phyloP scores from a whole-genome alignment of 306 rosid species.

The Crotalaria pallida region DNA sequence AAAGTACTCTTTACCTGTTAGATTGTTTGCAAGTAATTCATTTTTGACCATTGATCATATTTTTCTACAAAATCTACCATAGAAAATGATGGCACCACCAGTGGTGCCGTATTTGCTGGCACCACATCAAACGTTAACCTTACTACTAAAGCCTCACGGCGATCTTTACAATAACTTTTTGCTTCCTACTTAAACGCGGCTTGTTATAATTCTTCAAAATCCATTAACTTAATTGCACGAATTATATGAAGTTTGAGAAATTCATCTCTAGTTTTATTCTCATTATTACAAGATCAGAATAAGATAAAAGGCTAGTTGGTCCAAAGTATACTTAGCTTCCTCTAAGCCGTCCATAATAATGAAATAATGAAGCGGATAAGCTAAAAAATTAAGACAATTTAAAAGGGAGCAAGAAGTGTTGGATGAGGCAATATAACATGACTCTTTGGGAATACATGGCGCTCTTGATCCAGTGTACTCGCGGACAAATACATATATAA shows the following conservation, averaged over 20 bases:
- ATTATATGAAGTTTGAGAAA: neutral
- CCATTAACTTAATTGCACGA: neutral
- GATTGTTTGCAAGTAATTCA: too few species aligned
- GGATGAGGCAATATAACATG: neutral
- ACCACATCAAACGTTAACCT: too few species aligned
- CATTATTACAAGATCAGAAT: neutral
- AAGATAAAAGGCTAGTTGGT: constrained; percentile 3
- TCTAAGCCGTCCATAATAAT: constrained; percentile 21
- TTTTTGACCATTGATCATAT: too few species aligned
- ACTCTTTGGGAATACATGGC: constrained; percentile 15
- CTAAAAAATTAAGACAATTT: constrained; percentile 4
- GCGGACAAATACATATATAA: constrained; percentile 22
- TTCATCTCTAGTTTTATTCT: neutral
- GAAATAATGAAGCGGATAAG: constrained; percentile 10
- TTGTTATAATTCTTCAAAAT: neutral
- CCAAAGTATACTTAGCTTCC: neutral
- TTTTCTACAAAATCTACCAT: too few species aligned
- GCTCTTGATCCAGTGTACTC: constrained; percentile 23
- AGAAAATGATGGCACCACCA: too few species aligned
- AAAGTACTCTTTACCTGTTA: too few species aligned
- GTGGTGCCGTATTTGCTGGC: too few species aligned
- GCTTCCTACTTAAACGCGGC: neutral
- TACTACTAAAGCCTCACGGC: too few species aligned
- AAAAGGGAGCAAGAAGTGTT: neutral
- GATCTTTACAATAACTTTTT: neutral